Evolutionary conservation across 805 yeast genomes (phyloP).

Genomic region (Alloascoidea hylecoeti): DNA sequence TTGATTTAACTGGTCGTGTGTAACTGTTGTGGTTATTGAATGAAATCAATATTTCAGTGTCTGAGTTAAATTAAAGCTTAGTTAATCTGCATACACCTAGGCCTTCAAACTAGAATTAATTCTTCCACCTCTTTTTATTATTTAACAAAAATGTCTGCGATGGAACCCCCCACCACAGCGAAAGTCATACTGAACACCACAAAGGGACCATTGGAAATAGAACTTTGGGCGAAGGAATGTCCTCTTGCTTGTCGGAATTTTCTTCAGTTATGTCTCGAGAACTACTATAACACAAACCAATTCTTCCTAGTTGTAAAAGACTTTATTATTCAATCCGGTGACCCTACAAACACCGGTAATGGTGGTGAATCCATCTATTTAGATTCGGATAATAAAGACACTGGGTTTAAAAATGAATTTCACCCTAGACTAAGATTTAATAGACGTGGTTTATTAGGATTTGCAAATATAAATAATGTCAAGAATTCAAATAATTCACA

Average conservation of each 20-base stretch:
- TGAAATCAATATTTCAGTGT: no score
- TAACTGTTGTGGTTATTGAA: no score
- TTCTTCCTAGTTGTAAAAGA: conserved; percentile 25
- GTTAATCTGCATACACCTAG: no score
- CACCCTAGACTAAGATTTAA: conserved; percentile 36
- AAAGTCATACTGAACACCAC: conserved; percentile 40
- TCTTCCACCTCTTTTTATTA: no score
- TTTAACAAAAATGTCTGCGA: conserved; percentile 11
- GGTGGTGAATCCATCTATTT: conserved; percentile 15
- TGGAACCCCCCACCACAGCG: conserved; percentile 46
- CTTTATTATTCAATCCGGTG: conserved; percentile 24
- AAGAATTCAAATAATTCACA: conserved; percentile 20
- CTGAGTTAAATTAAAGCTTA: no score
- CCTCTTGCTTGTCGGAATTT: conserved; percentile 35
- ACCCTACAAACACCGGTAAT: conserved; percentile 17
- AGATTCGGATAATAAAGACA: conserved; percentile 7
- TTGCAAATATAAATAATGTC: conserved; percentile 22
- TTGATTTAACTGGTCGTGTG: no score
- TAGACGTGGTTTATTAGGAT: conserved; percentile 41
- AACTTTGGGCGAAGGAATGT: conserved; percentile 56
- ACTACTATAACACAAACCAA: conserved; percentile 22
- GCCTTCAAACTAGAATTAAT: no score
- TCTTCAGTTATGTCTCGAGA: conserved; percentile 31
- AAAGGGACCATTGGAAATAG: conserved; percentile 45
- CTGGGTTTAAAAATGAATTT: conserved; percentile 25